Evolutionary conservation across 1,139 yeast species (phyloP).

Genomic region (Yamadazyma aaseri): DNA sequence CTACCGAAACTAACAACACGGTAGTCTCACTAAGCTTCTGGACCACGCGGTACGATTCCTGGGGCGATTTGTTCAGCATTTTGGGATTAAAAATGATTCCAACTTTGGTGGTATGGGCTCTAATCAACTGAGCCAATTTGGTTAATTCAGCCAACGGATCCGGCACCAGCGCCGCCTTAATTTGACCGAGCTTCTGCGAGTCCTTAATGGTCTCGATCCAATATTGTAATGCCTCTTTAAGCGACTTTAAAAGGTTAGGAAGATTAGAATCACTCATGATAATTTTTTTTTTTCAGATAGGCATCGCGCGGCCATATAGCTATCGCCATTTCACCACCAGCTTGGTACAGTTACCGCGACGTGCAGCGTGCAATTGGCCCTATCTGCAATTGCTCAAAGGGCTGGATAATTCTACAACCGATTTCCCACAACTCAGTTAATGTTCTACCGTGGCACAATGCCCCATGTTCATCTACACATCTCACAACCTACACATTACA

Average conservation of each 20-base stretch:
- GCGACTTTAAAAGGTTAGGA: slow-evolving; percentile 27
- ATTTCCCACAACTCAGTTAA: too few relatives aligned
- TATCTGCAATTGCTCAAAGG: too few relatives aligned
- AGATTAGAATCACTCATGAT: slow-evolving; percentile 21
- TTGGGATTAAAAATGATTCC: slow-evolving; percentile 76
- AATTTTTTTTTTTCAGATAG: background rate
- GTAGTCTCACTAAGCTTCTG: slow-evolving; percentile 47
- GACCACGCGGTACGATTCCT: slow-evolving; percentile 54
- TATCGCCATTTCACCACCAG: too few relatives aligned
- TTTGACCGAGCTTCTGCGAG: slow-evolving; percentile 10
- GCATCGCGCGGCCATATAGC: too few relatives aligned
- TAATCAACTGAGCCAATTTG: slow-evolving; percentile 59
- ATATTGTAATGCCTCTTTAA: slow-evolving; percentile 33
- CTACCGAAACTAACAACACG: slow-evolving; percentile 46
- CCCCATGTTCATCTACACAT: too few relatives aligned
- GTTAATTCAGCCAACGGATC: slow-evolving; percentile 55
- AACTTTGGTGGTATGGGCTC: slow-evolving; percentile 76
- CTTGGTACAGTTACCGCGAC: too few relatives aligned
- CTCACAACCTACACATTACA: too few relatives aligned
- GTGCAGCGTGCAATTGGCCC: too few relatives aligned
- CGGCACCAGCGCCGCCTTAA: slow-evolving; percentile 35
- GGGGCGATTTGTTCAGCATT: slow-evolving; percentile 33
- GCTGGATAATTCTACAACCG: too few relatives aligned
- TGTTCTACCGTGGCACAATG: too few relatives aligned
- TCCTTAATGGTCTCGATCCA: slow-evolving; percentile 25